Conservation (phyloP, 371 early-diverging fungal species). For the Dinochytrium kinnereticum region DNA sequence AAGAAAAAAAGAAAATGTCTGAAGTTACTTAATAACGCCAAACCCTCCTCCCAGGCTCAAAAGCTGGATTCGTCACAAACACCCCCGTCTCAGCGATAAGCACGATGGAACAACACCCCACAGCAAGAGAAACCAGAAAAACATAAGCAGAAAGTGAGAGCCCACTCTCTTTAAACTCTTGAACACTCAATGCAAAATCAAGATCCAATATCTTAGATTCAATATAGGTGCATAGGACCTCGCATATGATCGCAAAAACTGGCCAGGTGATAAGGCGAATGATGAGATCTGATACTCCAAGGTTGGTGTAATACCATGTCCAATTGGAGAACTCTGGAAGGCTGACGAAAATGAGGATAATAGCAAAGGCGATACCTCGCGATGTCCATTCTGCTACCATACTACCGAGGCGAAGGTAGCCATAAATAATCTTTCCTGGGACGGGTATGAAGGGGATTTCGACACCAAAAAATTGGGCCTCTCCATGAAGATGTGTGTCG, state of each 20-base stretch:
- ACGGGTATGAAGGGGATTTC: too few species aligned
- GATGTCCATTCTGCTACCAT: neutral
- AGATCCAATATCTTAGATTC: neutral
- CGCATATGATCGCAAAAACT: neutral
- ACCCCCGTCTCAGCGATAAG: neutral
- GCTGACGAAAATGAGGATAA: neutral
- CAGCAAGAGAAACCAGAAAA: neutral
- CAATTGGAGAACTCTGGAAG: neutral
- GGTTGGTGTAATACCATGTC: neutral
- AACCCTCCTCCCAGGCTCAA: too few species aligned
- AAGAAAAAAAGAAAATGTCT: too few species aligned
- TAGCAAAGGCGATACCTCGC: neutral
- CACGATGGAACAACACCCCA: neutral
- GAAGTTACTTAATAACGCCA: too few species aligned
- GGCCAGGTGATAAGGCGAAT: neutral
- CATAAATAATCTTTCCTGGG: neutral
- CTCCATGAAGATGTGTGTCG: too few species aligned
- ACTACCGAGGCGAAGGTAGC: neutral
- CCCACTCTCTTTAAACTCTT: neutral
- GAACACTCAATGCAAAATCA: neutral
- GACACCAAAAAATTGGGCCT: too few species aligned
- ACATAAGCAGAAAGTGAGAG: neutral
- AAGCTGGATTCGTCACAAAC: too few species aligned
- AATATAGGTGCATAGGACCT: neutral
- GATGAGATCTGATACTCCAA: neutral